These are phyloP conservation scores for Penicillium sp. DNA, from an alignment of 2,329 filamentous ascomycete genomes.

Conservation along the genomic window DNA sequence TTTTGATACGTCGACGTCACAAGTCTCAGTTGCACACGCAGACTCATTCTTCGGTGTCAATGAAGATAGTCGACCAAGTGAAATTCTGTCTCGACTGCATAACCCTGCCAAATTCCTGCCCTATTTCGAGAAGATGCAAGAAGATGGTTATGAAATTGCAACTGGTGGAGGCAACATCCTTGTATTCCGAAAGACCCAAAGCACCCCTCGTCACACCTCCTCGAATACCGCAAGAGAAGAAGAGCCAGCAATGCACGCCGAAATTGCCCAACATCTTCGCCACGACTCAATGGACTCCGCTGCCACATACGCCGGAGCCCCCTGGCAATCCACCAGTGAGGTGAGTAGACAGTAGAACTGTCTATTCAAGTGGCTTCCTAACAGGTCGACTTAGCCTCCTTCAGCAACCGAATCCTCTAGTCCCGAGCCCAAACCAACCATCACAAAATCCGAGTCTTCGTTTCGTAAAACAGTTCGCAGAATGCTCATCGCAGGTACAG, in stretches of 20 bases:
- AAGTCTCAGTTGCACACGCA: constrained; percentile 35
- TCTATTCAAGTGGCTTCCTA: constrained; percentile 26
- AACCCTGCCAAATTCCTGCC: constrained; percentile 45
- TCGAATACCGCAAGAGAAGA: background rate
- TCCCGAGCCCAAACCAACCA: background rate
- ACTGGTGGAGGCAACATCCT: constrained; percentile 45
- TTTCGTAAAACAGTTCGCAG: constrained; percentile 29
- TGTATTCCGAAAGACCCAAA: constrained; percentile 34
- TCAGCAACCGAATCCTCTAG: background rate
- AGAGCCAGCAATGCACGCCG: constrained; percentile 5
- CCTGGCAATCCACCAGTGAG: constrained; percentile 15
- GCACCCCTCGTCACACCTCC: background rate
- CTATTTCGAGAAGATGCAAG: constrained; percentile 40
- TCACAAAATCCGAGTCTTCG: constrained; percentile 13
- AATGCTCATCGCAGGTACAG: constrained; percentile 37
- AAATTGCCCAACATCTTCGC: constrained; percentile 11
- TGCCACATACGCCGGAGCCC: background rate
- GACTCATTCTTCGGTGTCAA: constrained; percentile 33
- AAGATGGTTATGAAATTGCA: constrained; percentile 45
- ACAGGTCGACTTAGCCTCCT: constrained; percentile 26
- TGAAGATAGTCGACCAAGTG: constrained; percentile 29
- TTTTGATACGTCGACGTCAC: constrained; percentile 35
- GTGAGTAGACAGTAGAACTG: constrained; percentile 26
- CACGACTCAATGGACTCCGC: constrained; percentile 13
- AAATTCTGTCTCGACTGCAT: constrained; percentile 40